Base-by-base conservation (phyloP, 257 asterid species). In the Ehretia macrophylla region DNA sequence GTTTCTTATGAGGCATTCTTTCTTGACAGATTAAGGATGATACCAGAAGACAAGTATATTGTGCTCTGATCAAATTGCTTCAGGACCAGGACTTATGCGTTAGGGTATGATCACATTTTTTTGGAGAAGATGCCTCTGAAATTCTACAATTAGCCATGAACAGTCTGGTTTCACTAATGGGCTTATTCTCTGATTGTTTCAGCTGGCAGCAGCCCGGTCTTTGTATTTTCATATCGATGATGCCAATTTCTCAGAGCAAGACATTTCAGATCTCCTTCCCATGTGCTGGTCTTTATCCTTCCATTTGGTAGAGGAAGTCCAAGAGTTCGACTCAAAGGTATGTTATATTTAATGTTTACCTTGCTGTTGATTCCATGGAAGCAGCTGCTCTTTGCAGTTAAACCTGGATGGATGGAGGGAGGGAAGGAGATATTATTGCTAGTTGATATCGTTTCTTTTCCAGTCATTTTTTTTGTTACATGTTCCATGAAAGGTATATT, bases 131-230 rank as follows among this genome's bases (percentile, higher is more conserved):
- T 58, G 23, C 46, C 32, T 54, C n/a, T n/a, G 5, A 23, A 35
- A 17, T 62, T 39, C 54, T 32, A 11, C 11, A 8, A 22, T 32
- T 3, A 35, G 18, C 45, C 16, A 23, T 22, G 56, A 35, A 13
- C 21, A 27, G 39, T 63, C 23, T 48, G 27, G 16, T n/a, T n/a
- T n/a, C n/a, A n/a, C n/a, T 55, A 10, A 27, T 62, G 44, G 51
- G 35, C 50, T 42, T 66, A 53, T 69, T 51, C 58, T 59, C 70
- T 63, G n/a, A 17, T 63, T 48, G 22, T 75, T 79, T 67, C 84
- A 93, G 97, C 80, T 93, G 75, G 95, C 97, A 27, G 96, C 99
- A 64, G 73, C 86, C 58, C 85, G 99, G 55, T 85, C 99, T 70
- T 81, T 93, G 67, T 93, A 74, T 79, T 93, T 80, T 75, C 97